Evolutionary conservation across 2,329 filamentous ascomycete genomes (phyloP).

Genomic region (Phyllosticta capitalensis): DNA sequence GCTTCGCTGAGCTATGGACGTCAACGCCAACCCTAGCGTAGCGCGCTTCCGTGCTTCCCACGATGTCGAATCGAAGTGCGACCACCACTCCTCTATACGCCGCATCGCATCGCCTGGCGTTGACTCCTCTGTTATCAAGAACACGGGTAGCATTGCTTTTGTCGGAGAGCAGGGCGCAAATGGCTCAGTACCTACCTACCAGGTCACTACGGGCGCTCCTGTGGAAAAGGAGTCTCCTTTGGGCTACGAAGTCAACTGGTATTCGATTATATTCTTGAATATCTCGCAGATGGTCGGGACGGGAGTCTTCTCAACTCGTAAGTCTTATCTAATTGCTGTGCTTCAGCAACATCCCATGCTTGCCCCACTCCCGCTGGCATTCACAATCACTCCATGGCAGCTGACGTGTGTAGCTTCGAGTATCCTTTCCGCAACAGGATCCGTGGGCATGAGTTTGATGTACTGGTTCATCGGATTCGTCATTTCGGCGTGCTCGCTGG

Average conservation of each 20-base stretch:
- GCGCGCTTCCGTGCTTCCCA: background rate
- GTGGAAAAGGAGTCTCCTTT: constrained; percentile 50
- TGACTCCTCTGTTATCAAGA: constrained; percentile 14
- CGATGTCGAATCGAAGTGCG: background rate
- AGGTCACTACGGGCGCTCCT: constrained; percentile 53
- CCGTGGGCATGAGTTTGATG: constrained; percentile 51
- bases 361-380: too few relatives aligned
- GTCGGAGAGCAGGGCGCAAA: constrained; percentile 40
- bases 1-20: background rate
- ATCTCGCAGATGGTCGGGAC: constrained; percentile 55
- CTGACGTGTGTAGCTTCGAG: constrained; percentile 36
- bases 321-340: constrained; percentile 19
- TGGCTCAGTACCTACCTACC: constrained; percentile 42
- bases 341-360: background rate
- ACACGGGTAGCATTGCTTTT: constrained; percentile 34
- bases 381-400: background rate
- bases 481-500: constrained; percentile 46
- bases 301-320: constrained; percentile 56
- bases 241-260: constrained; percentile 47
- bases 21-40: background rate
- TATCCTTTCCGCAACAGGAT: constrained; percentile 52
- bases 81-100: background rate
- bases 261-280: constrained; percentile 52
- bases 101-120: constrained; percentile 4
- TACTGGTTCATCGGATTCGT: constrained; percentile 57